Base-by-base conservation (phyloP, 805 yeast species). In the Ogataea allantospora region DNA sequence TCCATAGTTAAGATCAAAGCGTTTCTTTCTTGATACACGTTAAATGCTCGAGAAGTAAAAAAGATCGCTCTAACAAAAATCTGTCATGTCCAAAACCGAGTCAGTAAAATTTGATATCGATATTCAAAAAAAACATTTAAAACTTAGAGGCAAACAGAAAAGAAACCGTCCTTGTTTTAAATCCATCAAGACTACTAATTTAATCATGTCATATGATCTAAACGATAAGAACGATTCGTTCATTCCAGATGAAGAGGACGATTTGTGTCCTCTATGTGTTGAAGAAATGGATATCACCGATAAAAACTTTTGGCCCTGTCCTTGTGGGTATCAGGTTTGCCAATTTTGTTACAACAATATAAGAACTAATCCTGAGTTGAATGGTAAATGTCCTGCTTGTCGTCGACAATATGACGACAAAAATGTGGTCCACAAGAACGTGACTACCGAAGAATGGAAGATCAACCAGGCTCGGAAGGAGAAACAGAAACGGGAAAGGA, bases 251-350 rank as follows among this genome's bases (percentile, higher is more conserved):
- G 88, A 82, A 42, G 93, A 84, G 52, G 91, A 81, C 50, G 95
- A 85, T 48, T 70, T 73, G 49, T 82, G 96, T 66, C 99, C 99
- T 40, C 76, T 93, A 47, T 93, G 99, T 69, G 91, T 89, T 57
- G 99, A 93, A 65, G 97, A 93, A 60, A 82, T 93, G 88, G 99
- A 93, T 63, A 80, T 91, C 32, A 84, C 95, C 12, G 99, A 93
- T 65, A 88, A 85, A 57, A 87, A 88, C 67, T 93, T 93, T 72
- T 88, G 84, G 62, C 99, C 99, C n/a, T 93, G 99, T 70, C 98
- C 98, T 1, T 93, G 99, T 68, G 99, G 99, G 13, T 93, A 93
- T 57, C 97, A 95, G 62, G 86, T 93, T 42, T 93, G 99, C 63
- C 98, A 91, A 71, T 93, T 93, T 60, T 93, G 99, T 63, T 93